Percentiles rank a stretch among this genome's conserved stretches.
Conservation (phyloP, 192 early-diverging fungal genomes). For the Coemansia sp. region DNA sequence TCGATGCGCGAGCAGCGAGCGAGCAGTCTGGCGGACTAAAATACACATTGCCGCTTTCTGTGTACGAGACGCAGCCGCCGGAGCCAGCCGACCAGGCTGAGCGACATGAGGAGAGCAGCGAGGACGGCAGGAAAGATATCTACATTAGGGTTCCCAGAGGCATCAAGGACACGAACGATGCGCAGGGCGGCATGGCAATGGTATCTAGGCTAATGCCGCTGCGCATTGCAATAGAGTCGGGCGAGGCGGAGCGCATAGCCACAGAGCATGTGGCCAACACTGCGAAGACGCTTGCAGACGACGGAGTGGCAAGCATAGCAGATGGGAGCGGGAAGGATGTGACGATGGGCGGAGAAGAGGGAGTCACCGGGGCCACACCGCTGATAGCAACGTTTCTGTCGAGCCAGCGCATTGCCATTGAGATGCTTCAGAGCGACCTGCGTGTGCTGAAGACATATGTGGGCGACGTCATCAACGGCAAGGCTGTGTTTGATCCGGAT, state of each 20-base stretch:
- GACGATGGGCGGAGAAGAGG: background rate
- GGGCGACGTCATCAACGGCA: constrained; percentile 35
- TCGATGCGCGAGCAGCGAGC: constrained; percentile 38
- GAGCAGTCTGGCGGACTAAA: background rate
- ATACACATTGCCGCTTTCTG: constrained; percentile 30
- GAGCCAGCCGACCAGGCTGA: constrained; percentile 15
- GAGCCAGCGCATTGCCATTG: constrained; percentile 45
- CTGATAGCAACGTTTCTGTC: constrained; percentile 45
- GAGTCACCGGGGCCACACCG: constrained; percentile 10
- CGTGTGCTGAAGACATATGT: constrained; percentile 43
- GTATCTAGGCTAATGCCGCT: constrained; percentile 43
- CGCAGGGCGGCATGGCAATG: constrained; percentile 11
- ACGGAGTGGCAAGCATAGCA: constrained; percentile 1
- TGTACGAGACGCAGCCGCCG: constrained; percentile 47
- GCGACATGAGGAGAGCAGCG: constrained; percentile 1
- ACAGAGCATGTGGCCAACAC: constrained; percentile 48
- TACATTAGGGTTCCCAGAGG: constrained; percentile 23
- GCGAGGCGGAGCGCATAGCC: constrained; percentile 54
- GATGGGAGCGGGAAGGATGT: constrained; percentile 1
- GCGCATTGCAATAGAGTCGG: constrained; percentile 39
- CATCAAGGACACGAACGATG: constrained; percentile 3
- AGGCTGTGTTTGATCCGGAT: constrained; percentile 46
- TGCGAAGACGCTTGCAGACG: constrained; percentile 16
- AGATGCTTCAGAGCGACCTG: constrained; percentile 51
- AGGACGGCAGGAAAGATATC: constrained; percentile 2